Percentiles rank a stretch among this genome's conserved stretches.
Evolutionary conservation across 2,329 filamentous ascomycete genomes (phyloP).

Genomic region (Aureobasidium sp.): DNA sequence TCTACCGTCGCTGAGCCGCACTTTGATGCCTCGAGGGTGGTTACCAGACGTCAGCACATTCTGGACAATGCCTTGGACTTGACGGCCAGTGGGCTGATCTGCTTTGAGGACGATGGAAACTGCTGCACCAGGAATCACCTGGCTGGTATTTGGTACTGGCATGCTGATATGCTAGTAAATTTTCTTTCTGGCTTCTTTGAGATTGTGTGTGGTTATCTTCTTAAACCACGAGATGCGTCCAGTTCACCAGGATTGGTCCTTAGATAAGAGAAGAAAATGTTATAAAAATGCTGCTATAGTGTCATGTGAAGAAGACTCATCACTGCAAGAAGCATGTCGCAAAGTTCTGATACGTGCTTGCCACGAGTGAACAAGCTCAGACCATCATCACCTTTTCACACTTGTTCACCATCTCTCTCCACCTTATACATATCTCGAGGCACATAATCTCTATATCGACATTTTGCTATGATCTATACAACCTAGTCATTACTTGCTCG

Average conservation of each 20-base stretch:
- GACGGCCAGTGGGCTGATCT: constrained; percentile 66
- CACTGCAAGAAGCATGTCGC: background rate
- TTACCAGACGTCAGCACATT: constrained; percentile 66
- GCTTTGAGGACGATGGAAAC: constrained; percentile 71
- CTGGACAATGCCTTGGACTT: constrained; percentile 60
- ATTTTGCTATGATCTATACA: background rate
- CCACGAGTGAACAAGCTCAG: background rate
- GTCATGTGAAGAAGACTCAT: background rate
- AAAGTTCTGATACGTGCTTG: background rate
- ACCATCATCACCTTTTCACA: background rate
- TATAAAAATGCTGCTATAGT: background rate
- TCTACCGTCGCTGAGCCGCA: constrained; percentile 62
- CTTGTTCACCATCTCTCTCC: background rate
- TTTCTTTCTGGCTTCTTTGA: background rate
- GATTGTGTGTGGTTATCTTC: background rate
- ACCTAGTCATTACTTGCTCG: background rate
- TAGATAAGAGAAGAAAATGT: background rate
- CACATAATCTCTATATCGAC: background rate
- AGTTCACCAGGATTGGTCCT: background rate
- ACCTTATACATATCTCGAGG: background rate
- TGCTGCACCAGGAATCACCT: constrained; percentile 53
- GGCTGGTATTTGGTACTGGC: constrained; percentile 26
- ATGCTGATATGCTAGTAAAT: background rate
- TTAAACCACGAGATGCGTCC: background rate
- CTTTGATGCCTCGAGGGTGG: constrained; percentile 73